Evolutionary conservation across 192 early-diverging fungal genomes (phyloP).

Genomic region (Rhizoclosmatium globosum): DNA sequence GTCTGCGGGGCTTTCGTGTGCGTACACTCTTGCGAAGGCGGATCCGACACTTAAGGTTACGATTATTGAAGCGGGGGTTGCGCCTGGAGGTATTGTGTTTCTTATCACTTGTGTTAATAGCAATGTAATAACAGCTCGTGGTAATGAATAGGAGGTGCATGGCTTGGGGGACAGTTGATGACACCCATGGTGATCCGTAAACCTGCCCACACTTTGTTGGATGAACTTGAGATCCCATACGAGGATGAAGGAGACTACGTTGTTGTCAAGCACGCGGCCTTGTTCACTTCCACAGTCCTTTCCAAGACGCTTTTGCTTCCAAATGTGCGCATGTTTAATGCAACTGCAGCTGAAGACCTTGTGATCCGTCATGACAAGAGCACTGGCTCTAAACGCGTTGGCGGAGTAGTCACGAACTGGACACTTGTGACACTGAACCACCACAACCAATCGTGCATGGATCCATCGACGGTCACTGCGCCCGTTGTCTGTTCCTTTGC

Average conservation of each 20-base stretch:
- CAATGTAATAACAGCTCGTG: no score
- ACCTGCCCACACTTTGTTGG: slow-evolving; percentile 70
- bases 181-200: slow-evolving; percentile 73
- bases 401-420: slow-evolving; percentile 81
- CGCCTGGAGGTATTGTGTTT: slow-evolving; percentile 53
- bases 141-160: slow-evolving; percentile 58
- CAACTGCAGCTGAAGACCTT: slow-evolving; percentile 76
- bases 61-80: slow-evolving; percentile 74
- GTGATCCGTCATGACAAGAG: slow-evolving; percentile 59
- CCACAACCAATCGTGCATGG: slow-evolving; percentile 71
- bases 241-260: slow-evolving; percentile 79
- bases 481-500: slow-evolving; percentile 71
- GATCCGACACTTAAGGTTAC: slow-evolving; percentile 71
- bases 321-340: slow-evolving; percentile 81
- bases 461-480: slow-evolving; percentile 74
- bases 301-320: slow-evolving; percentile 66
- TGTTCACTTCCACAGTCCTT: slow-evolving; percentile 78
- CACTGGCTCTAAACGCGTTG: slow-evolving; percentile 54
- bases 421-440: slow-evolving; percentile 66
- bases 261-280: slow-evolving; percentile 66
- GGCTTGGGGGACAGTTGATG: slow-evolving; percentile 78
- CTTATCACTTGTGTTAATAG: no score
- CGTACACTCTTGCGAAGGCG: slow-evolving; percentile 68
- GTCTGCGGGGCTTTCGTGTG: slow-evolving; percentile 73
- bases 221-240: slow-evolving; percentile 71